Conservation (phyloP, 345 rosid species). For the Anastatica hierochuntica region DNA sequence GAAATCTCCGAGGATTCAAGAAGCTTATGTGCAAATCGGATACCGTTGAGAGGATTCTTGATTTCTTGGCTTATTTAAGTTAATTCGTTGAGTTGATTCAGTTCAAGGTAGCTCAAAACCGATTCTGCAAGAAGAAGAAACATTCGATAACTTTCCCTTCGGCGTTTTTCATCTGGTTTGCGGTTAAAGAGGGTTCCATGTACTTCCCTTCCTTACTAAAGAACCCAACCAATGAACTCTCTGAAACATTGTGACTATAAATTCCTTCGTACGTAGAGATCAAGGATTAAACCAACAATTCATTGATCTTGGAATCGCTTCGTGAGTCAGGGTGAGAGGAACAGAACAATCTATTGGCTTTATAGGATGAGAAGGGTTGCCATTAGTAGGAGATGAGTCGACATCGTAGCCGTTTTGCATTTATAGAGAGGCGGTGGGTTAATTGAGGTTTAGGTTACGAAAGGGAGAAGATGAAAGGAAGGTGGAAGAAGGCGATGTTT, state of each 20-base stretch:
- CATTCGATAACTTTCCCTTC: conserved; percentile 55
- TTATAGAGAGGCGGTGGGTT: no score
- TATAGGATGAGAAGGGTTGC: no score
- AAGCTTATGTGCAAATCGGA: conserved; percentile 65
- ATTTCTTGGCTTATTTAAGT: conserved; percentile 60
- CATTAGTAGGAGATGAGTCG: no score
- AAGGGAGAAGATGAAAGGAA: no score
- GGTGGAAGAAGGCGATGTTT: no score
- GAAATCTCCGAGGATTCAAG: conserved; percentile 50
- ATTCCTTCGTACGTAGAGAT: conserved; percentile 60
- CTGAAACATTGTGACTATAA: conserved; percentile 38
- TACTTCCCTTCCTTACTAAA: conserved; percentile 42
- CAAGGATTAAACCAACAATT: no score
- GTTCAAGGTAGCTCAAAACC: conserved; percentile 27
- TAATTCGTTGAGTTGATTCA: conserved; percentile 35
- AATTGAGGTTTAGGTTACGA: no score
- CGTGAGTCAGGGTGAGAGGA: no score
- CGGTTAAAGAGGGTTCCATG: conserved; percentile 50
- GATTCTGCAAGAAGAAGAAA: conserved; percentile 73
- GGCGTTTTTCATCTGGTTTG: conserved; percentile 40
- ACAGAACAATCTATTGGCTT: no score
- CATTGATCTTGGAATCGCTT: no score
- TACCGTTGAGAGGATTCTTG: conserved; percentile 70
- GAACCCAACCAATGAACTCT: conserved; percentile 56
- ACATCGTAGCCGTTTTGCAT: no score